Evolutionary conservation across 495 filamentous ascomycete species (phyloP).

Genomic region (Penicillium riverlandense): DNA sequence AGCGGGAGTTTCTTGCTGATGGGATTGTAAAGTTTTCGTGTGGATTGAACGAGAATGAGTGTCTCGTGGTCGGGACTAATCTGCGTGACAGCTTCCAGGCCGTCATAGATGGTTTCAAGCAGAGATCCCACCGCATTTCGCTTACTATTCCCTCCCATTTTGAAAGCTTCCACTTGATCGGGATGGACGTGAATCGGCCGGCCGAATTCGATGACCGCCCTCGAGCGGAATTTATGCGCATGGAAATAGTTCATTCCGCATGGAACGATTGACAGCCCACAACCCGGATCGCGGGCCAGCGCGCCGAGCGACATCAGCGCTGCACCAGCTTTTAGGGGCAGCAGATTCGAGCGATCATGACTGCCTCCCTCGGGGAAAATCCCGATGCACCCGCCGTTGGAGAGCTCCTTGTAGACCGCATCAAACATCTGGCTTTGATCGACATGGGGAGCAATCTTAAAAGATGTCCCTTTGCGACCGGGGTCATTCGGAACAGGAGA

Average conservation of each 20-base stretch:
- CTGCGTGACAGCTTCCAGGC: conserved; percentile 80
- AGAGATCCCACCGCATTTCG: conserved; percentile 74
- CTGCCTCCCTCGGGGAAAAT: conserved; percentile 98
- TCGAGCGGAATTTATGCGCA: conserved; percentile 93
- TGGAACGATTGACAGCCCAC: conserved; percentile 84
- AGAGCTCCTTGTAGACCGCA: conserved; percentile 76
- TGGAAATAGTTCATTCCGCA: conserved; percentile 99
- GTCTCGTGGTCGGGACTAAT: conserved; percentile 93
- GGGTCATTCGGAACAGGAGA: conserved; percentile 47
- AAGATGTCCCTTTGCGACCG: conserved; percentile 67
- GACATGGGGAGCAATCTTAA: conserved; percentile 84
- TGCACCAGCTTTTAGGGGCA: conserved; percentile 93
- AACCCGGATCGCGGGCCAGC: conserved; percentile 73
- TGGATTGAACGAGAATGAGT: conserved; percentile 92
- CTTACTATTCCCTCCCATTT: conserved; percentile 55
- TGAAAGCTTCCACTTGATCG: conserved; percentile 78
- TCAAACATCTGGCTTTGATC: conserved; percentile 89
- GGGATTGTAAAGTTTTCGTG: conserved; percentile 83
- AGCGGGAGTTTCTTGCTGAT: conserved; percentile 89
- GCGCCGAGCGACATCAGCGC: conserved; percentile 98
- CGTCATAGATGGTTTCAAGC: conserved; percentile 76
- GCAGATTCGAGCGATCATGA: conserved; percentile 86
- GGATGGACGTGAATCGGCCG: conserved; percentile 71
- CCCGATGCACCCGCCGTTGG: conserved; percentile 77
- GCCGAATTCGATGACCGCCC: conserved; percentile 93